Conservation (phyloP, 2,329 filamentous ascomycete genomes). For the Calycina herbarum region DNA sequence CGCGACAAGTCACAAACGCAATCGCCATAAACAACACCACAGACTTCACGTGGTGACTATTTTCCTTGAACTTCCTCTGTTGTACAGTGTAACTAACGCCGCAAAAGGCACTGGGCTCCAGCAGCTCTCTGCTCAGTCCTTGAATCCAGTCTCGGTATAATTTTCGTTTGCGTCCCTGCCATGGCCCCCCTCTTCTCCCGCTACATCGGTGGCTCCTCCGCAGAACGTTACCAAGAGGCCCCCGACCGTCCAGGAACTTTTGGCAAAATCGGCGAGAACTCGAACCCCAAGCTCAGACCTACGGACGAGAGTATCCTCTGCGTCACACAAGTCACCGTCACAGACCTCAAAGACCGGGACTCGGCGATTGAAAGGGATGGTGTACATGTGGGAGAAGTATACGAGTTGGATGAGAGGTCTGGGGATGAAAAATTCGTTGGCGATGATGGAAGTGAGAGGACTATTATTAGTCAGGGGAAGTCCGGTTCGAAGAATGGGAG, state of each 20-base stretch:
- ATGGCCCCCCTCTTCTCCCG: conserved; percentile 16
- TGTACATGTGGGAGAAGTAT: neutral
- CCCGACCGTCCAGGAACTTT: conserved; percentile 12
- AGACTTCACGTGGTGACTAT: conserved; percentile 19
- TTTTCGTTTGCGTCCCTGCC: conserved; percentile 23
- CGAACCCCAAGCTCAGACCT: conserved; percentile 11
- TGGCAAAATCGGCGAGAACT: conserved; percentile 14
- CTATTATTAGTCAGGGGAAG: neutral
- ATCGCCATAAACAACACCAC: conserved; percentile 8
- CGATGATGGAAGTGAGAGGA: neutral
- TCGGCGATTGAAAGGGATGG: neutral
- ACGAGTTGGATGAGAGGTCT: neutral
- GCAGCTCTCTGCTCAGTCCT: conserved; percentile 20
- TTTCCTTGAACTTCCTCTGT: neutral
- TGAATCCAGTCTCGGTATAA: conserved; percentile 20
- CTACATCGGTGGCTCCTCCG: conserved; percentile 13
- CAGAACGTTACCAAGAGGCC: conserved; percentile 9
- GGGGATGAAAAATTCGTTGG: neutral
- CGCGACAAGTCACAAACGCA: conserved; percentile 18
- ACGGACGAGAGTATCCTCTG: conserved; percentile 18
- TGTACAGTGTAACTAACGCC: neutral
- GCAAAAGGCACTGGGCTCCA: conserved; percentile 20
- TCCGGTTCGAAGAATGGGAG: neutral
- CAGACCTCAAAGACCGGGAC: conserved; percentile 2
- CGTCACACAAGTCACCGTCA: conserved; percentile 14